These are phyloP conservation scores for Sugiyamaella paludigena DNA, from an alignment of 1,139 yeast genomes.

Conservation along the genomic window DNA sequence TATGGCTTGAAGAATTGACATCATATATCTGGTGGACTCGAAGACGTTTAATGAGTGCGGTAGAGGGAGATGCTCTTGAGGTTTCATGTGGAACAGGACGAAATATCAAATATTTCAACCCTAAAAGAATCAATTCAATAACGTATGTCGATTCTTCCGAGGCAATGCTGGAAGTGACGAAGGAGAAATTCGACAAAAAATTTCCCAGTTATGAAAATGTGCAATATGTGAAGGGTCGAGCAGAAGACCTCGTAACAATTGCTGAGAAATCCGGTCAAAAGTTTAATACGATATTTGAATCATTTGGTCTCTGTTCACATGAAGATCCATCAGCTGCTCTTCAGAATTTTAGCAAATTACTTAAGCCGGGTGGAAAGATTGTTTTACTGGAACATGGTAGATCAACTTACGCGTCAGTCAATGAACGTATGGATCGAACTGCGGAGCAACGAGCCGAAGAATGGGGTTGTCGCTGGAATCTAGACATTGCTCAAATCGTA, in stretches of 20 bases:
- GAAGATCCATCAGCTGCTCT: slow-evolving; percentile 86
- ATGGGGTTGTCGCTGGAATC: slow-evolving; percentile 98
- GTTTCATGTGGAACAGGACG: slow-evolving; percentile 97
- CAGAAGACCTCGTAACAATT: slow-evolving; percentile 71
- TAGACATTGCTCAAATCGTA: slow-evolving; percentile 83
- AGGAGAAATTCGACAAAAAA: slow-evolving; percentile 63
- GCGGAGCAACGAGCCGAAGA: slow-evolving; percentile 80
- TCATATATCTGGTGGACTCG: slow-evolving; percentile 82
- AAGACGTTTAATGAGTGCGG: slow-evolving; percentile 75
- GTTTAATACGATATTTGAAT: slow-evolving; percentile 89
- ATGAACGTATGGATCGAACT: slow-evolving; percentile 75
- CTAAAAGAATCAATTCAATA: slow-evolving; percentile 59
- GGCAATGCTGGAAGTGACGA: slow-evolving; percentile 82
- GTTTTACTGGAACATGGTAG: slow-evolving; percentile 90
- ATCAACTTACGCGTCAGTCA: slow-evolving; percentile 73
- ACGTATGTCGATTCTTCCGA: slow-evolving; percentile 83
- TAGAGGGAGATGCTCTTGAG: slow-evolving; percentile 85
- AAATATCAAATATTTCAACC: slow-evolving; percentile 71
- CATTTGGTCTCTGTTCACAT: slow-evolving; percentile 94
- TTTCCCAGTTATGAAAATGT: slow-evolving; percentile 68
- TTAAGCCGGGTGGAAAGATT: slow-evolving; percentile 90
- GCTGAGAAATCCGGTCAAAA: slow-evolving; percentile 48
- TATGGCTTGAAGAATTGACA: slow-evolving; percentile 81
- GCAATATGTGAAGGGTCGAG: slow-evolving; percentile 88
- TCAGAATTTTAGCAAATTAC: slow-evolving; percentile 63